Evolutionary conservation across 78 protist genomes (phyloP).

Genomic region (Dictyostelium intermedium): DNA sequence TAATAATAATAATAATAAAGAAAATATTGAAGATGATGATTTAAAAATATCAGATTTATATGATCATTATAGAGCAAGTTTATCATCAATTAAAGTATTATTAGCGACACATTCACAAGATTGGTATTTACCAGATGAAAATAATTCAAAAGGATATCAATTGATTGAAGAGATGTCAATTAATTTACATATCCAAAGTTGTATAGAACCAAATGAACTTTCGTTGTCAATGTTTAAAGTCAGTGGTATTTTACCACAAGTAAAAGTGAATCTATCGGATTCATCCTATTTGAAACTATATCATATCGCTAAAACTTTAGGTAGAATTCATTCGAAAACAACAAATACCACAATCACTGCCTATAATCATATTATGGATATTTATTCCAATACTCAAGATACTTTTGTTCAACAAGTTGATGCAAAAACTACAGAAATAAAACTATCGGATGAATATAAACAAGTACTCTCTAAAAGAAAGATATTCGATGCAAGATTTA

Average conservation of each 20-base stretch:
- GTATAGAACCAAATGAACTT: conserved; percentile 68
- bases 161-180: conserved; percentile 72
- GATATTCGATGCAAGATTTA: conserved; percentile 58
- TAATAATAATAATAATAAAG: neutral
- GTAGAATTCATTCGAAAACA: neutral
- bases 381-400: neutral
- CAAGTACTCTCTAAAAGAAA: conserved; percentile 38
- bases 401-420: conserved; percentile 27
- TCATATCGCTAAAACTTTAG: conserved; percentile 9
- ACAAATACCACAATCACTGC: neutral
- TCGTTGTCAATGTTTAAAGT: conserved; percentile 62
- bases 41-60: conserved; percentile 60
- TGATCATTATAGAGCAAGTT: conserved; percentile 63
- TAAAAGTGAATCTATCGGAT: conserved; percentile 60
- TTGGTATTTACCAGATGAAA: conserved; percentile 33
- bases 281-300: conserved; percentile 12
- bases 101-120: conserved; percentile 20
- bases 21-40: neutral
- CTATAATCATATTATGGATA: conserved; percentile 44
- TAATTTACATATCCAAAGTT: conserved; percentile 53
- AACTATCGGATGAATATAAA: conserved; percentile 47
- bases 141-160: neutral
- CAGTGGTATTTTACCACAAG: conserved; percentile 49
- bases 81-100: conserved; percentile 55
- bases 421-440: conserved; percentile 27